Evolutionary conservation across 306 rosid species (phyloP).

Genomic region (Pyrus pyrifolia): DNA sequence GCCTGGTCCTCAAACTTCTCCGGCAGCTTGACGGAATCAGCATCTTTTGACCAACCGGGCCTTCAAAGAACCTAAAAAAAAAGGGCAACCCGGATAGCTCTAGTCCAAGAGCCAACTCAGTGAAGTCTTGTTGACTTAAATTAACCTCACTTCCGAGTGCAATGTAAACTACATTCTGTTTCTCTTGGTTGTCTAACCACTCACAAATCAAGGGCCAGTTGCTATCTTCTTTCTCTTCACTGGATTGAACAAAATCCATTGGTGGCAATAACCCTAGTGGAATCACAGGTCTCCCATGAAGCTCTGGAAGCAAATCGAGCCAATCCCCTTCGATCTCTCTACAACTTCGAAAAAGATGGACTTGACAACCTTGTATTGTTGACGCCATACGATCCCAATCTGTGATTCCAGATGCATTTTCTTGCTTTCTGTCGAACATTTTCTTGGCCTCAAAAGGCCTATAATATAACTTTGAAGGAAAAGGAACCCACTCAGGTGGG

Average conservation of each 20-base stretch:
- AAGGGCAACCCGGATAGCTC: constrained; percentile 40
- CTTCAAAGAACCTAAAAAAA: constrained; percentile 39
- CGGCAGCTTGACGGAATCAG: constrained; percentile 26
- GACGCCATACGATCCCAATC: neutral
- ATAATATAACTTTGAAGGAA: no score
- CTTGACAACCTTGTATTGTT: neutral
- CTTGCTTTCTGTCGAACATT: no score
- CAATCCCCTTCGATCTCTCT: constrained; percentile 13
- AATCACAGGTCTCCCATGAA: constrained; percentile 4
- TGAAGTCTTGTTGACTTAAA: constrained; percentile 8
- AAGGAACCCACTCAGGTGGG: no score
- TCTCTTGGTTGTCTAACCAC: constrained; percentile 13
- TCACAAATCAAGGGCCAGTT: neutral
- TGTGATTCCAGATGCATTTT: neutral
- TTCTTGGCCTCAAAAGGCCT: no score
- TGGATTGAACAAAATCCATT: neutral
- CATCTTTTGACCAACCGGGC: neutral
- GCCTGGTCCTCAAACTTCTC: constrained; percentile 39
- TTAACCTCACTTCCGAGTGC: constrained; percentile 41
- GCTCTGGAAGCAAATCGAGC: constrained; percentile 1
- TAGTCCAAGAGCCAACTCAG: constrained; percentile 33
- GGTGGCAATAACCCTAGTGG: constrained; percentile 26
- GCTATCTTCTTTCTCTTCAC: neutral
- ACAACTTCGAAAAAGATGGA: constrained; percentile 10
- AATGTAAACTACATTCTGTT: constrained; percentile 40